phyloP scores from a whole-genome alignment of 169 alveolate genomes.

The Cryptosporidium meleagridis region DNA sequence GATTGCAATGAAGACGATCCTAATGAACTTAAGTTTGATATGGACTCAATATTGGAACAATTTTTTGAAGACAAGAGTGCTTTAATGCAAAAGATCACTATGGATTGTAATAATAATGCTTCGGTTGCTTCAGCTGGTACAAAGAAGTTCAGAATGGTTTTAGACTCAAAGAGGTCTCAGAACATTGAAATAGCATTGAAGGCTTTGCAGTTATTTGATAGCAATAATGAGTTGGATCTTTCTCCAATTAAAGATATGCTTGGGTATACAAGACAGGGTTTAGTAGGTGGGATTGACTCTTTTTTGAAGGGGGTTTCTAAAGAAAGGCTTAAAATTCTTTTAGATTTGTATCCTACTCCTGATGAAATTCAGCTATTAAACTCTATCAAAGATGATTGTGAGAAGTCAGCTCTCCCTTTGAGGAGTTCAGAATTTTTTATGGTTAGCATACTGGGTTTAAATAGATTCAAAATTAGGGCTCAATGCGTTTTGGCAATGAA shows the following conservation, averaged over 20 bases:
- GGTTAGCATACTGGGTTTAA: constrained; percentile 14
- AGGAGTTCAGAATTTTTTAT: constrained; percentile 55
- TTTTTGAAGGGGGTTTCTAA: constrained; percentile 70
- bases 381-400: constrained; percentile 1
- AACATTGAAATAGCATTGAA: constrained; percentile 63
- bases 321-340: constrained; percentile 48
- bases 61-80: constrained; percentile 56
- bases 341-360: constrained; percentile 64
- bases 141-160: constrained; percentile 51
- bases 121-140: not conserved
- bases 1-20: not conserved
- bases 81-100: constrained; percentile 17
- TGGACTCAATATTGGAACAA: constrained; percentile 30
- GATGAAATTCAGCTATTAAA: constrained; percentile 67
- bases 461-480: constrained; percentile 62
- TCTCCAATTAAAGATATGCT: constrained; percentile 64
- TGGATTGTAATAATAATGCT: constrained; percentile 8
- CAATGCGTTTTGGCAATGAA: constrained; percentile 71
- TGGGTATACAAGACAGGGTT: constrained; percentile 36
- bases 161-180: constrained; percentile 72
- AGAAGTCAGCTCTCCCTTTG: constrained; percentile 12
- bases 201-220: constrained; percentile 65
- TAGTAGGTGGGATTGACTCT: constrained; percentile 33
- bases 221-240: constrained; percentile 49
- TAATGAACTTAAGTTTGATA: constrained; percentile 27